phyloP scores from a whole-genome alignment of 2,329 filamentous ascomycete species.

The Rhytidhysteron rufulum region DNA sequence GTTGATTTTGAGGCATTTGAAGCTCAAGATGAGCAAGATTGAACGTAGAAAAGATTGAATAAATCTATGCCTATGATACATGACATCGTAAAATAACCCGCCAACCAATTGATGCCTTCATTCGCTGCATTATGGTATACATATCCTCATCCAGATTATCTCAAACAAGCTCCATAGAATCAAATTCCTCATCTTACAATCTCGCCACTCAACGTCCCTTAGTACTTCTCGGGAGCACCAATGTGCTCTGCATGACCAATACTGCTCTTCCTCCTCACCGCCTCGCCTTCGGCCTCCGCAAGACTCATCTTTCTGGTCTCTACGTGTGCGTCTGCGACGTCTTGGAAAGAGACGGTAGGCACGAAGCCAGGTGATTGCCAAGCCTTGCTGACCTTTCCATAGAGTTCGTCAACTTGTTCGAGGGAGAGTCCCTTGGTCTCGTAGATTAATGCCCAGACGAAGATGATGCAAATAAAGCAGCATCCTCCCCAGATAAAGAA shows the following conservation, averaged over 20 bases:
- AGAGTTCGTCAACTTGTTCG: conserved; percentile 77
- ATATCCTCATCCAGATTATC: too few relatives aligned
- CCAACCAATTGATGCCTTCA: too few relatives aligned
- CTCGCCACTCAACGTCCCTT: background rate
- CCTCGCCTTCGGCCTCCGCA: conserved; percentile 27
- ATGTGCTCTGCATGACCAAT: conserved; percentile 20
- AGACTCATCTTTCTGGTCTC: conserved; percentile 28
- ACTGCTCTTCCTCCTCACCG: conserved; percentile 30
- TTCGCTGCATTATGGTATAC: too few relatives aligned
- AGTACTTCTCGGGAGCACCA: background rate
- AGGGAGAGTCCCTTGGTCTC: conserved; percentile 75
- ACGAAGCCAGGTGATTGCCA: conserved; percentile 68
- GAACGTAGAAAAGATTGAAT: too few relatives aligned
- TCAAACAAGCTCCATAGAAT: too few relatives aligned
- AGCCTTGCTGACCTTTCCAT: conserved; percentile 65
- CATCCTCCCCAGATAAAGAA: conserved; percentile 55
- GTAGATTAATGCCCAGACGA: conserved; percentile 72
- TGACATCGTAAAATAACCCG: too few relatives aligned
- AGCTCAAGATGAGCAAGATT: too few relatives aligned
- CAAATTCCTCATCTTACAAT: too few relatives aligned
- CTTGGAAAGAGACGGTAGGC: conserved; percentile 43
- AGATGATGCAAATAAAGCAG: conserved; percentile 55
- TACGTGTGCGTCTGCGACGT: conserved; percentile 25
- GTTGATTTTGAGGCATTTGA: too few relatives aligned
- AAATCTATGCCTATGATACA: too few relatives aligned